Conservation (phyloP, 2,329 filamentous ascomycete genomes). For the Pseudonectria foliicola region DNA sequence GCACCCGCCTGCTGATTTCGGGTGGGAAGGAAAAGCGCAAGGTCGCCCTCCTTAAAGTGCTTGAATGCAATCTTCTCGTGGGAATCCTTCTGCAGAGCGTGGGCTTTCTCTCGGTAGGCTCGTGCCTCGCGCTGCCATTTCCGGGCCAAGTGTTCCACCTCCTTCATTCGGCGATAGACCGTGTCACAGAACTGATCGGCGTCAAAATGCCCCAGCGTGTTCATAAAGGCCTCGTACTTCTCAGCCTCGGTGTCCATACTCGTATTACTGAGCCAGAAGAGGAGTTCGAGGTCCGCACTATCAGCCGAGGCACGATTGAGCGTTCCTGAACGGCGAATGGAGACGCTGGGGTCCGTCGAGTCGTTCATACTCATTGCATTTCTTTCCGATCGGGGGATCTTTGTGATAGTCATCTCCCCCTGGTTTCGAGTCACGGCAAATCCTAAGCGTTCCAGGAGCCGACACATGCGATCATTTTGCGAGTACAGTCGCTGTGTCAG, state of each 20-base stretch:
- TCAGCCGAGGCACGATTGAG: constrained; percentile 51
- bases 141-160: constrained; percentile 85
- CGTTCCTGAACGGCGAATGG: constrained; percentile 47
- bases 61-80: constrained; percentile 95
- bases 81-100: constrained; percentile 71
- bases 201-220: constrained; percentile 70
- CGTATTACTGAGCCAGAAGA: constrained; percentile 74
- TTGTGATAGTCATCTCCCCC: constrained; percentile 67
- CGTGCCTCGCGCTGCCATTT: constrained; percentile 90
- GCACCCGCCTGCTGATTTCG: constrained; percentile 89
- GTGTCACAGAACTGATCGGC: constrained; percentile 78
- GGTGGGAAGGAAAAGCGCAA: constrained; percentile 89
- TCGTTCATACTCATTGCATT: constrained; percentile 48
- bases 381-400: constrained; percentile 55
- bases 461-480: constrained; percentile 76
- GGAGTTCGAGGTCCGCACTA: constrained; percentile 60
- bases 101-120: constrained; percentile 79
- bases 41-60: constrained; percentile 92
- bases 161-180: constrained; percentile 81
- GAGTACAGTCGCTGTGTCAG: constrained; percentile 75
- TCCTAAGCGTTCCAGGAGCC: constrained; percentile 78
- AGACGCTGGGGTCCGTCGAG: constrained; percentile 48
- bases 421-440: constrained; percentile 73
- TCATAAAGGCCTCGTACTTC: constrained; percentile 69
- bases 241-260: constrained; percentile 60